A percentile compares a stretch with the other conserved stretches of the same genome.
phyloP scores from a whole-genome alignment of 352 stramenopile species.

The Pythium folliculosum region DNA sequence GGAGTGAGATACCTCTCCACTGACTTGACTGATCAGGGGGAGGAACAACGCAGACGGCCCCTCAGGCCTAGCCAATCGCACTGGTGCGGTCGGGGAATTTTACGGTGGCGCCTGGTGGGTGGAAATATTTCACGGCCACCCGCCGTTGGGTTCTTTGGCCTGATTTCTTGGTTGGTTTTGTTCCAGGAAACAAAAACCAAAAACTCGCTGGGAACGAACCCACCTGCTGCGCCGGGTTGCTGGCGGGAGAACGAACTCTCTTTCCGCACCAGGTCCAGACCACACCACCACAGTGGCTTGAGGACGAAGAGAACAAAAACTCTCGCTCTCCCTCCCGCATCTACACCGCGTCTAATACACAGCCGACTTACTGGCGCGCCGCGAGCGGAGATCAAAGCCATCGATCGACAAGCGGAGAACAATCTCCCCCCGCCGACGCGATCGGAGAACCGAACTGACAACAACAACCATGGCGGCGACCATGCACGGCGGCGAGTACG shows the following conservation, averaged over 20 bases:
- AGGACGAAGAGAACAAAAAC: constrained; percentile 11
- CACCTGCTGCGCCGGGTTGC: constrained; percentile 6
- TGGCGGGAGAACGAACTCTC: constrained; percentile 2
- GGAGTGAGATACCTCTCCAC: neutral
- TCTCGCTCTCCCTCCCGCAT: neutral
- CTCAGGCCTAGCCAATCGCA: constrained; percentile 5
- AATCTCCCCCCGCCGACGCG: neutral
- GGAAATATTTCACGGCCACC: constrained; percentile 9
- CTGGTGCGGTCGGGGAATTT: neutral
- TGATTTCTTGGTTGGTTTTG: constrained; percentile 14
- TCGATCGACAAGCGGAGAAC: neutral
- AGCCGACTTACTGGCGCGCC: too few species aligned
- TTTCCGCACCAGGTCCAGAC: neutral
- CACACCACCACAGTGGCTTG: too few species aligned
- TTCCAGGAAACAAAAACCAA: constrained; percentile 12
- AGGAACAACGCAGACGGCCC: neutral
- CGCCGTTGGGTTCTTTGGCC: neutral
- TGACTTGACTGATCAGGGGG: constrained; percentile 12
- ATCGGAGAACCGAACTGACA: constrained; percentile 5
- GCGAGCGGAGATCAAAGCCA: too few species aligned
- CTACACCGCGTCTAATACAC: neutral
- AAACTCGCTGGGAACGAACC: constrained; percentile 11
- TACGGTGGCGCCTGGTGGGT: neutral
- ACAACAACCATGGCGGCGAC: constrained; percentile 32
- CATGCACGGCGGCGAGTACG: constrained; percentile 56